Base-by-base conservation (phyloP, 1,284 basidiomycete genomes). In the Ceratobasidium sp. region DNA sequence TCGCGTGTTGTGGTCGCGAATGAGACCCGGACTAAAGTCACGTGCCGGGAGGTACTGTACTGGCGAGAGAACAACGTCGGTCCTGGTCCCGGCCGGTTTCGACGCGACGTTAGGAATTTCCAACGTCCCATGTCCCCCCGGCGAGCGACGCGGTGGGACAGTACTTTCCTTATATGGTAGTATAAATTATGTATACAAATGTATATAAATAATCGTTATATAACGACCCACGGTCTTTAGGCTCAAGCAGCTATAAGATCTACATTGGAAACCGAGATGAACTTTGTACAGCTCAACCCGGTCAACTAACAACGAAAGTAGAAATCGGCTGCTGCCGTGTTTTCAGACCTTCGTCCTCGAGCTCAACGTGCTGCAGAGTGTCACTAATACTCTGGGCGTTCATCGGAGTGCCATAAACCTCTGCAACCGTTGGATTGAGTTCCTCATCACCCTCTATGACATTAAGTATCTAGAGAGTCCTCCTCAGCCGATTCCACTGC, bases 21-120 rank as follows among this genome's bases (percentile, higher is more conserved):
- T n/a, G n/a, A n/a, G n/a, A n/a, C n/a, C n/a, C n/a, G n/a, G n/a
- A n/a, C n/a, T n/a, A n/a, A n/a, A n/a, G n/a, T n/a, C n/a, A n/a
- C n/a, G n/a, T n/a, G n/a, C n/a, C n/a, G n/a, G n/a, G n/a, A n/a
- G n/a, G n/a, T 59, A 59, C 59, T 62, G 59, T 62, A 45, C 36
- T 22, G 36, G 59, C 59, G 19, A 45, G 59, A 62, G 41, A 36
- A 33, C 19, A 62, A 27, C 59, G 41, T 62, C n/a, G 59, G 59
- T 62, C 59, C 27, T 44, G n/a, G 59, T 62, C 59, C 59, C 36
- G 29, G 9, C 27, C n/a, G 27, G 50, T 14, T 19, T 11, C 22
- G 41, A 62, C 59, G 41, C 41, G 41, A 62, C 59, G n/a, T 62
- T 62, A 19, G 6, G 41, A 62, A 62, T 62, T 62, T 62, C 59